Evolutionary conservation across 306 rosid genomes (phyloP).

Genomic region (Pyrus communis): DNA sequence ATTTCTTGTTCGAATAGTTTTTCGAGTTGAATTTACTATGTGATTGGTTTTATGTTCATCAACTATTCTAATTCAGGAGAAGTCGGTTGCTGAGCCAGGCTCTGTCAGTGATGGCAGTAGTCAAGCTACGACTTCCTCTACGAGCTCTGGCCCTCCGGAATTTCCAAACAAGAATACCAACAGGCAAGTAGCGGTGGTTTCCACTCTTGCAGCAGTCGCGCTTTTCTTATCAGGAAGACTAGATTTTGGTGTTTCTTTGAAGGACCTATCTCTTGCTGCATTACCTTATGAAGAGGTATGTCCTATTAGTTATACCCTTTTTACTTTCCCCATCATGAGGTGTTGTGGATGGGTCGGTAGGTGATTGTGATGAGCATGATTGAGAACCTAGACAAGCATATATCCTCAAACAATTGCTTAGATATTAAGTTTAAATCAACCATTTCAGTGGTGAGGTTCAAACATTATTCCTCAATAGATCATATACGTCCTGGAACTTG

Average conservation of each 20-base stretch:
- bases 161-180: slow-evolving; percentile 59
- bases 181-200: slow-evolving; percentile 50
- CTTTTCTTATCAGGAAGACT: slow-evolving; percentile 62
- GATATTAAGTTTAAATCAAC: not conserved
- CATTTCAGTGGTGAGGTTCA: not conserved
- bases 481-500: not conserved
- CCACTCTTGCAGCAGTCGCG: slow-evolving; percentile 68
- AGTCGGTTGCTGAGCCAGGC: slow-evolving; percentile 30
- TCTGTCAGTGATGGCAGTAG: slow-evolving; percentile 17
- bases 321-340: not conserved
- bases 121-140: slow-evolving; percentile 30
- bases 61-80: slow-evolving; percentile 27
- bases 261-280: slow-evolving; percentile 72
- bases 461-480: not conserved
- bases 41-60: not conserved
- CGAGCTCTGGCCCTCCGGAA: slow-evolving; percentile 32
- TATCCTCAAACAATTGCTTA: not conserved
- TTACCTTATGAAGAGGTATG: slow-evolving; percentile 84
- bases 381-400: not conserved
- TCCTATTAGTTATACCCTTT: not conserved
- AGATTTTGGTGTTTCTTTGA: slow-evolving; percentile 90
- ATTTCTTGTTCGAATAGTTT: not conserved
- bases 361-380: not conserved
- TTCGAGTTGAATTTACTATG: not conserved
- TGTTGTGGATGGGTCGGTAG: not conserved